Conservation (phyloP, 306 rosid genomes). For the Castanea sativa region DNA sequence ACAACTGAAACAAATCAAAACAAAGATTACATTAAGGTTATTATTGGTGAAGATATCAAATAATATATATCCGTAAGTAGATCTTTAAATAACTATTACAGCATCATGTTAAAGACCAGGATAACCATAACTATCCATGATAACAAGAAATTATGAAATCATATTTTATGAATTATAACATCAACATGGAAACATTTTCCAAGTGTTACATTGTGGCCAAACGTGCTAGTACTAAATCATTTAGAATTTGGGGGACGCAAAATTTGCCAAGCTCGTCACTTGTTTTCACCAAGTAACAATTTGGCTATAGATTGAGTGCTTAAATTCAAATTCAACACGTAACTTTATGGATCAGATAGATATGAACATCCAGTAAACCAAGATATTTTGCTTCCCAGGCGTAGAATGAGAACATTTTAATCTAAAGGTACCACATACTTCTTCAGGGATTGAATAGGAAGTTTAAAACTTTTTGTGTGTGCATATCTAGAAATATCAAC, state of each 20-base stretch:
- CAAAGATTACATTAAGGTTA: conserved; percentile 11
- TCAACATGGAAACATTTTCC: neutral
- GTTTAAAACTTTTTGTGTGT: neutral
- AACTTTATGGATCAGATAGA: neutral
- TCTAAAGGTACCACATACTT: too few relatives aligned
- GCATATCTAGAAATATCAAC: neutral
- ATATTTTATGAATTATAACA: neutral
- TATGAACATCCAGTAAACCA: too few relatives aligned
- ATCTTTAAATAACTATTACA: neutral
- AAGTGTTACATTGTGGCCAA: neutral
- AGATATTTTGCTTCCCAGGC: too few relatives aligned
- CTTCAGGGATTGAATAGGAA: too few relatives aligned
- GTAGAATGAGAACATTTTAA: too few relatives aligned
- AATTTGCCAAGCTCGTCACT: neutral
- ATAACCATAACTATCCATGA: neutral
- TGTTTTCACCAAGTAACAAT: neutral
- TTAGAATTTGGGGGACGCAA: neutral
- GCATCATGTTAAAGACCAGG: neutral
- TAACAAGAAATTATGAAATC: neutral
- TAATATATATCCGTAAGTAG: neutral
- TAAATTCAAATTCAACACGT: neutral
- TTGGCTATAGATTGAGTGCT: neutral
- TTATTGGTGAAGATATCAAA: conserved; percentile 18
- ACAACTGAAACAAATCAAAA: conserved; percentile 61
- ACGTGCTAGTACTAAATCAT: neutral